Evolutionary conservation across 2,329 filamentous ascomycete genomes (phyloP), one percentile per base, ranked within the genome.

Genomic region (Rutstroemia sp.): DNA sequence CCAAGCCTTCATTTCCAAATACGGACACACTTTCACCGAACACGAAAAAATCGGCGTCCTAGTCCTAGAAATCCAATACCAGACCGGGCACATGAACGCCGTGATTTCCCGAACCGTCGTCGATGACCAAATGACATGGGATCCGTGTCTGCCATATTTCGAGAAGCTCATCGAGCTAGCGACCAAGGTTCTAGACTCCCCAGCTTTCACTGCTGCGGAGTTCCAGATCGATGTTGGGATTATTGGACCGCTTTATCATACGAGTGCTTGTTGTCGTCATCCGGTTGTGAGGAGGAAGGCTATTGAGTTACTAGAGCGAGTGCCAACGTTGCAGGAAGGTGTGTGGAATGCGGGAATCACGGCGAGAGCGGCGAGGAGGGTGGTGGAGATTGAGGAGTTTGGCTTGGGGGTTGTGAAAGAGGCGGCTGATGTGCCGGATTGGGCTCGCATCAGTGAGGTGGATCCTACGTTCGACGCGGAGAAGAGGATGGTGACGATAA

Each of bases 211-310:
- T 14, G 27, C 8, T 1, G 14, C 6, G 1, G 3, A 21, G 8
- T 44, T 60, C 8, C 44, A 56, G 16, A 25, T 49, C 23, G 53
- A 59, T 14, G 50, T 49, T 12, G 83, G 81, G 30, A 80, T 86
- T 55, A 76, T 86, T 3, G 78, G 81, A 4, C 80, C 81, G 0
- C 73, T 87, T 1, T 86, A 81, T 59, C 77, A 85, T 5, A 79
- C 19, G 16, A 19, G 83, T 16, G 82, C 80, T 7, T 82, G 80
- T 9, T 86, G 82, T 63, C 76, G 81, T 4, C 76, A 84, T 57
- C 74, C 76, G 0, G 60, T 71, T 1, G 73, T 78, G 39, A 76
- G 83, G 12, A 73, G 80, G n/a, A 78, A 79, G 60, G 83, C 83
- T 10, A 83, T 86, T 51, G 75, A 79, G 61, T 71, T 87, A 10